Evolutionary conservation across 1,139 yeast genomes (phyloP).

Genomic region (Yamadazyma blattariae): DNA sequence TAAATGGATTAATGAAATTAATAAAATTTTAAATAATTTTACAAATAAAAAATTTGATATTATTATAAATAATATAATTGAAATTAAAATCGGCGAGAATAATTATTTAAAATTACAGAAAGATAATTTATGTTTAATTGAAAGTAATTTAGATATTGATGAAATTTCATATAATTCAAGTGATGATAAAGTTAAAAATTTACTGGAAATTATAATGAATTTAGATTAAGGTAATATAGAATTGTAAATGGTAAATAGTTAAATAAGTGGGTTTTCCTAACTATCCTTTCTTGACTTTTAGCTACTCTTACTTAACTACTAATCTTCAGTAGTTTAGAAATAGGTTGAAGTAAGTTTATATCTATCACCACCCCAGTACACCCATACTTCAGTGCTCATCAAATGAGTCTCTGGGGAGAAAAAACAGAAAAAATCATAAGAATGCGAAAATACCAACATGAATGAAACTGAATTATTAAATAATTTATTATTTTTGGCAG

Average conservation of each 20-base stretch:
- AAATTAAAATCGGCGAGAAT: constrained; percentile 3
- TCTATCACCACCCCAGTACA: too few species aligned
- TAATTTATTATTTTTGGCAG: constrained; percentile 27
- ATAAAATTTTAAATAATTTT: constrained; percentile 22
- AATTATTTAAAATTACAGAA: constrained; percentile 9
- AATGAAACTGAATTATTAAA: constrained; percentile 23
- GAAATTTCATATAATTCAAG: constrained; percentile 5
- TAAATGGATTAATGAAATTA: constrained; percentile 31
- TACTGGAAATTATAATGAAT: constrained; percentile 9
- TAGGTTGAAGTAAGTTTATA: too few species aligned
- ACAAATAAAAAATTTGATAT: constrained; percentile 13
- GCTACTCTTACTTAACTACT: too few species aligned
- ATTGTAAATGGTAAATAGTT: constrained; percentile 1
- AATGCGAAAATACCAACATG: too few species aligned
- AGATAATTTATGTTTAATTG: constrained; percentile 6
- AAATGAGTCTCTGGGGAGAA: too few species aligned
- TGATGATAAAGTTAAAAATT: constrained; percentile 7
- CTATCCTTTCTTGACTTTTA: too few species aligned
- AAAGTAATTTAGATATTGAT: constrained; percentile 10
- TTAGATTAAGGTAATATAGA: background rate
- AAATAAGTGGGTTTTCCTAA: too few species aligned
- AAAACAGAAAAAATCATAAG: too few species aligned
- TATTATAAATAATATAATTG: constrained; percentile 9
- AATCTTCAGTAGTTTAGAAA: too few species aligned
- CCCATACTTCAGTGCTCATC: too few species aligned